Percentiles rank a stretch among this genome's conserved stretches.
These are phyloP conservation scores for Pseudogymnoascus sp. DNA, from an alignment of 2,329 filamentous ascomycete genomes.

Conservation along the genomic window DNA sequence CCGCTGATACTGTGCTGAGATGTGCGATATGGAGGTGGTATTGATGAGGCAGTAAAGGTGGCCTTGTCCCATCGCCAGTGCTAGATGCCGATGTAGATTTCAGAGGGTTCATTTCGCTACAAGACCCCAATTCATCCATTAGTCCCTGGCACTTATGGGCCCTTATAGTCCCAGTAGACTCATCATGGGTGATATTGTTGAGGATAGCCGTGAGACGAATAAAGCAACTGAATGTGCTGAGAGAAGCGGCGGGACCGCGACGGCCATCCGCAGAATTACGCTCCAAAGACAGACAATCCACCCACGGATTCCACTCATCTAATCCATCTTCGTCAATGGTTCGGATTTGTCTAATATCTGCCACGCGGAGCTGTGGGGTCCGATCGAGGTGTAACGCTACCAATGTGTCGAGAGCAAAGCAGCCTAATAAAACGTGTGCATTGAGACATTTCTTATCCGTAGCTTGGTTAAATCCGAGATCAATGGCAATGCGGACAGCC, in stretches of 20 bases:
- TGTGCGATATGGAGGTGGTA: slow-evolving; percentile 25
- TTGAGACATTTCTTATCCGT: slow-evolving; percentile 22
- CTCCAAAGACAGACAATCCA: slow-evolving; percentile 37
- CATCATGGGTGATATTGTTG: slow-evolving; percentile 20
- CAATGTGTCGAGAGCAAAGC: slow-evolving; percentile 54
- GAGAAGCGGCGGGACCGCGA: slow-evolving; percentile 25
- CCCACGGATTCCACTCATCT: slow-evolving; percentile 70
- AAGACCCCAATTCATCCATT: slow-evolving; percentile 20
- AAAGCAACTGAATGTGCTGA: slow-evolving; percentile 28
- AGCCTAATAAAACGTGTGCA: slow-evolving; percentile 44
- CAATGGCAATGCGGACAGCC: slow-evolving; percentile 47
- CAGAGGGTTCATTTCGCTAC: slow-evolving; percentile 14
- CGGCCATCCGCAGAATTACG: slow-evolving; percentile 18
- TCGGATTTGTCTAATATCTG: slow-evolving; percentile 37
- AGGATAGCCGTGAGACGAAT: slow-evolving; percentile 25
- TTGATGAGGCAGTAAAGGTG: slow-evolving; percentile 24
- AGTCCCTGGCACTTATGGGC: slow-evolving; percentile 10
- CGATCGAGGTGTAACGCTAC: slow-evolving; percentile 43
- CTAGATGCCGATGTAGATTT: neutral
- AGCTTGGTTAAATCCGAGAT: slow-evolving; percentile 31
- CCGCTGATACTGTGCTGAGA: slow-evolving; percentile 19
- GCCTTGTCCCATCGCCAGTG: neutral
- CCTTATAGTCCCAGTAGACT: slow-evolving; percentile 9
- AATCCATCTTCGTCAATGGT: slow-evolving; percentile 54
- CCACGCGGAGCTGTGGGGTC: slow-evolving; percentile 39